Percentiles rank a stretch among this genome's conserved stretches.
Evolutionary conservation across 139 green algal species (phyloP).

Genomic region (Micractinium conductrix): DNA sequence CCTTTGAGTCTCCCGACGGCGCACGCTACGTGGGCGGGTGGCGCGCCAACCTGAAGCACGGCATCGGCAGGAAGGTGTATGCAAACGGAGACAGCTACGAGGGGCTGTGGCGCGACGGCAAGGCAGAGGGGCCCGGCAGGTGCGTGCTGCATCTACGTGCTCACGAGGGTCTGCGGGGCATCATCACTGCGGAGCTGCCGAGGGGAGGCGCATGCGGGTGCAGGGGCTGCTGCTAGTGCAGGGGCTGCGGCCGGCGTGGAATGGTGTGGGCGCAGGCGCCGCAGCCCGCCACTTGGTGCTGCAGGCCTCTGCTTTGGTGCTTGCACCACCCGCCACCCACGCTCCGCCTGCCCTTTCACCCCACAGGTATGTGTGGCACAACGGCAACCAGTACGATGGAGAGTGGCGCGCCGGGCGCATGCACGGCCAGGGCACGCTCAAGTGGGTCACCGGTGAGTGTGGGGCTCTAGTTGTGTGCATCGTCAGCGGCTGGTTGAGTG

Average conservation of each 20-base stretch:
- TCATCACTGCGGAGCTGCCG: too few relatives aligned
- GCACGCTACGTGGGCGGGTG: slow-evolving; percentile 78
- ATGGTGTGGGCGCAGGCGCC: background rate
- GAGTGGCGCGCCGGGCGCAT: slow-evolving; percentile 81
- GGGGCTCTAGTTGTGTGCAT: background rate
- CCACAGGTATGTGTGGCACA: slow-evolving; percentile 73
- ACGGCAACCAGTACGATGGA: slow-evolving; percentile 86
- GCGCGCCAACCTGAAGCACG: slow-evolving; percentile 76
- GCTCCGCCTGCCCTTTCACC: background rate
- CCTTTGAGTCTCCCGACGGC: slow-evolving; percentile 71
- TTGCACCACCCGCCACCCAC: background rate
- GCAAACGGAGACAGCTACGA: slow-evolving; percentile 82
- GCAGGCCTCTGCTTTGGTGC: background rate
- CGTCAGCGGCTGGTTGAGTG: background rate
- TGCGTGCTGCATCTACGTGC: background rate
- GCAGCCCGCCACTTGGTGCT: background rate
- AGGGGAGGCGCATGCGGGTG: too few relatives aligned
- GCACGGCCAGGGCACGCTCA: slow-evolving; percentile 69
- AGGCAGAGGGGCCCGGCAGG: slow-evolving; percentile 41
- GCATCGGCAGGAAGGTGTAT: slow-evolving; percentile 82
- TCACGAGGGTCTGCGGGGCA: too few relatives aligned
- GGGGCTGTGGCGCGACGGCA: slow-evolving; percentile 63
- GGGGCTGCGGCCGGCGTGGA: too few relatives aligned
- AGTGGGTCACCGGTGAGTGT: slow-evolving; percentile 53
- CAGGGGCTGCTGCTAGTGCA: background rate